Evolutionary conservation across 176 grass and related monocot species (phyloP).

Genomic region (Avena atlantica): DNA sequence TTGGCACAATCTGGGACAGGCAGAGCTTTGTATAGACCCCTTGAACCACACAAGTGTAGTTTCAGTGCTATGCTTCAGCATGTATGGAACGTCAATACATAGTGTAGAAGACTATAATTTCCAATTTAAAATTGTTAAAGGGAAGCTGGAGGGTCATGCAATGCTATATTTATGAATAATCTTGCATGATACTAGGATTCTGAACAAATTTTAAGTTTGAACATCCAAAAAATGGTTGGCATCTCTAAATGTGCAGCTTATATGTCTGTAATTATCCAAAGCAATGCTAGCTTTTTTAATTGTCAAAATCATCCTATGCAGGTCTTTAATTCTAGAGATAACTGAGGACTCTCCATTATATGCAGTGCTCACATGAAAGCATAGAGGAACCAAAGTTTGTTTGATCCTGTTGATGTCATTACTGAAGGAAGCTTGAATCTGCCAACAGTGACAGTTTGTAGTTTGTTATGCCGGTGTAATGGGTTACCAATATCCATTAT

Average conservation of each 20-base stretch:
- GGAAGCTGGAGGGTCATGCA: neutral
- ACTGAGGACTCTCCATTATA: neutral
- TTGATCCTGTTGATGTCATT: neutral
- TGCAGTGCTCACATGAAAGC: neutral
- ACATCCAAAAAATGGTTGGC: no score
- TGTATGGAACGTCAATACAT: neutral
- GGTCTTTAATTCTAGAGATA: neutral
- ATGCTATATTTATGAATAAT: conserved; percentile 1
- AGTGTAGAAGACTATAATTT: neutral
- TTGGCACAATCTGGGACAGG: neutral
- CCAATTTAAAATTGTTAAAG: no score
- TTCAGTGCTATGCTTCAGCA: neutral
- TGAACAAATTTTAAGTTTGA: neutral
- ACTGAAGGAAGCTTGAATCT: neutral
- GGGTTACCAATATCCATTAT: neutral
- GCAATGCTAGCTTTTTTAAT: neutral
- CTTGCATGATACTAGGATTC: neutral
- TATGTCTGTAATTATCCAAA: neutral
- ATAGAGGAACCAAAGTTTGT: neutral
- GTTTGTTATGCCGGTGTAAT: neutral
- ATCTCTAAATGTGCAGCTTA: neutral
- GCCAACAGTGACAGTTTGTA: neutral
- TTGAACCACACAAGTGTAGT: neutral
- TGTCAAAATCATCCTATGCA: conserved; percentile 2
- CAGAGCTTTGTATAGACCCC: neutral